Evolutionary conservation across 306 rosid genomes (phyloP), one percentile per base, ranked within the genome.

Genomic region (Spatholobus suberectus): DNA sequence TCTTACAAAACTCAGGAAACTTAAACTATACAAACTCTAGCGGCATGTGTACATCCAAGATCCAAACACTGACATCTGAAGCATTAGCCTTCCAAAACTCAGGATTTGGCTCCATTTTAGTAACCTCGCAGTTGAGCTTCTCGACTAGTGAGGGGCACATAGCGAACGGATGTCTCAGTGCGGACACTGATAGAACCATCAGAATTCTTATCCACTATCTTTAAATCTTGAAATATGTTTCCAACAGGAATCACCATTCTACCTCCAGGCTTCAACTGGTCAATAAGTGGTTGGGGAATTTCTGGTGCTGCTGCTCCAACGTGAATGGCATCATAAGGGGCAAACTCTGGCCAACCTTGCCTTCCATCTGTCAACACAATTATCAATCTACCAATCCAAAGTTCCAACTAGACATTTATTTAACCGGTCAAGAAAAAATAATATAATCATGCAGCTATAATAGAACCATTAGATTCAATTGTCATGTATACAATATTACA

Each of bases 191-290:
- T 29, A 38, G 98, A 90, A 70, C 98, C 99, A 70, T 92, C 99
- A 21, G 74, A 70, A 12, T 86, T 91, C 88, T 94, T 96, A 84
- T 96, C 99, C 68, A 94, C 96, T 29, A 96, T 97, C 85, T 92
- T 86, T 34, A 94, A 85, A 85, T 94, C 97, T 85, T 94, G 99
- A 75, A 83, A 94, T 20, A 94, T 57, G 86, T 85, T 96, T 29
- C 99, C 99, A 54, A 96, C 99, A 17, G 99, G 99, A 75, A 96
- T 96, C 86, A 96, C 98, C 97, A 96, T 83, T 86, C 98, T 91
- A 61, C 99, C 99, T 73, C 99, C 99, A 26, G 98, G 97, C 90
- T 92, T 96, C 89, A 96, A 80, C 84, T 94, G 99, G 32, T 96
- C 97, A 40, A 92, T 86, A 14, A 96, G 98, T 24, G 92, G 75